phyloP scores from a whole-genome alignment of 805 yeast genomes.

The Monosporozyma servazzii region DNA sequence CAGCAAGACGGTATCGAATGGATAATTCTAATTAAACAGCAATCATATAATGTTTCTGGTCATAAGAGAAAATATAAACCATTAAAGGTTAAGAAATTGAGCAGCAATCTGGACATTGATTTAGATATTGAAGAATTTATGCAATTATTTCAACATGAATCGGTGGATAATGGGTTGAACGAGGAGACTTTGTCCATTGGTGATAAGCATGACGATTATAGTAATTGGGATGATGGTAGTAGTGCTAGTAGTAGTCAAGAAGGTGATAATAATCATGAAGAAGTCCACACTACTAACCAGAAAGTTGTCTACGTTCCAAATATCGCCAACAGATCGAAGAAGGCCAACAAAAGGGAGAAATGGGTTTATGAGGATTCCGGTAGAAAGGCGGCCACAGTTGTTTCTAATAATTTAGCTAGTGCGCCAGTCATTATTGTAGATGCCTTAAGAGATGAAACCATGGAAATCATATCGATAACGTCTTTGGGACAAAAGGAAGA shows the following conservation, averaged over 20 bases:
- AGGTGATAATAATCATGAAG: conserved; percentile 13
- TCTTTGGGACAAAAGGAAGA: conserved; percentile 72
- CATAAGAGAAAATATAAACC: conserved; percentile 61
- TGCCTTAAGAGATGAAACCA: conserved; percentile 65
- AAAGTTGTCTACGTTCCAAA: conserved; percentile 62
- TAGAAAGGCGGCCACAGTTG: conserved; percentile 45
- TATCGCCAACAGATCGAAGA: conserved; percentile 72
- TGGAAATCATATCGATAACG: conserved; percentile 73
- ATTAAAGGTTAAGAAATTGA: conserved; percentile 57
- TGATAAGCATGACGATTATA: conserved; percentile 20
- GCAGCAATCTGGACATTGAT: conserved; percentile 57
- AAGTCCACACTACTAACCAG: conserved; percentile 29
- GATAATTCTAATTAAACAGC: conserved; percentile 71
- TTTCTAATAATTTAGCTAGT: conserved; percentile 45
- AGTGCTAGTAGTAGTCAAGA: conserved; percentile 25
- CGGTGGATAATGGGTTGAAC: conserved; percentile 6
- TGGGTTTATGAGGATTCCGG: conserved; percentile 73
- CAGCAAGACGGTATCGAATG: conserved; percentile 62
- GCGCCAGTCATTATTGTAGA: conserved; percentile 78
- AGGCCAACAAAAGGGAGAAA: conserved; percentile 64
- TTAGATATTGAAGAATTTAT: conserved; percentile 60
- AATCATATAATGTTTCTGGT: conserved; percentile 25
- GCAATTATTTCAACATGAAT: conserved; percentile 32
- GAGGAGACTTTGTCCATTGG: conserved; percentile 12
- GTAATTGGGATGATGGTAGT: conserved; percentile 23